A percentile compares a stretch with the other conserved stretches of the same genome.
phyloP scores from a whole-genome alignment of 2,329 filamentous ascomycete species.

The Bretziella fagacearum region DNA sequence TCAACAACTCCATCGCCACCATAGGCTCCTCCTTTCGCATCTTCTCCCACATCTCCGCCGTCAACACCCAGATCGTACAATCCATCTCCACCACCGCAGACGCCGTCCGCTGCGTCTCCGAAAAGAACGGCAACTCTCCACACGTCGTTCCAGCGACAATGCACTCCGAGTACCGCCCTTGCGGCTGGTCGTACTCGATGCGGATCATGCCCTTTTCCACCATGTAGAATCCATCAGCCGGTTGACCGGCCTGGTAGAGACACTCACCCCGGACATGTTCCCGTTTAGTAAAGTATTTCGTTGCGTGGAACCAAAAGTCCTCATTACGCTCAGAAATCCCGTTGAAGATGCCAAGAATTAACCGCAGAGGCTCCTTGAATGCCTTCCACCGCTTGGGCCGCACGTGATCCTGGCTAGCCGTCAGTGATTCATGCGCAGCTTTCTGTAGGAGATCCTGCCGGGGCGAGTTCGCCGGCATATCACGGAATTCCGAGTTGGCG shows the following conservation, averaged over 20 bases:
- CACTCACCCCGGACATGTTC: slow-evolving; percentile 52
- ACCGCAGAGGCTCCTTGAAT: slow-evolving; percentile 76
- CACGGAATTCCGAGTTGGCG: background rate
- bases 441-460: slow-evolving; percentile 60
- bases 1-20: slow-evolving; percentile 67
- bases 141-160: slow-evolving; percentile 91
- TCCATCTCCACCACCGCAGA: slow-evolving; percentile 71
- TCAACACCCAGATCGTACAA: slow-evolving; percentile 69
- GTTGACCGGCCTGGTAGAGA: slow-evolving; percentile 62
- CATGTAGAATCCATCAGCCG: slow-evolving; percentile 72
- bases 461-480: slow-evolving; percentile 54
- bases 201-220: slow-evolving; percentile 77
- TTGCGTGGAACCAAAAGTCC: slow-evolving; percentile 83
- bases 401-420: slow-evolving; percentile 41
- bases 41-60: slow-evolving; percentile 50
- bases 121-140: slow-evolving; percentile 92
- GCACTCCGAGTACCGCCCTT: slow-evolving; percentile 75
- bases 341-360: slow-evolving; percentile 92
- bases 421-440: slow-evolving; percentile 41
- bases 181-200: slow-evolving; percentile 78
- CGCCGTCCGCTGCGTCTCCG: slow-evolving; percentile 70
- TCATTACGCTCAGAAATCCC: slow-evolving; percentile 72
- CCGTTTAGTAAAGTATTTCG: slow-evolving; percentile 55
- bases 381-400: slow-evolving; percentile 63
- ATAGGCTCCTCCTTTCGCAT: slow-evolving; percentile 58